Conservation (phyloP, 106 monocot species). For the Dendrobium catenatum region DNA sequence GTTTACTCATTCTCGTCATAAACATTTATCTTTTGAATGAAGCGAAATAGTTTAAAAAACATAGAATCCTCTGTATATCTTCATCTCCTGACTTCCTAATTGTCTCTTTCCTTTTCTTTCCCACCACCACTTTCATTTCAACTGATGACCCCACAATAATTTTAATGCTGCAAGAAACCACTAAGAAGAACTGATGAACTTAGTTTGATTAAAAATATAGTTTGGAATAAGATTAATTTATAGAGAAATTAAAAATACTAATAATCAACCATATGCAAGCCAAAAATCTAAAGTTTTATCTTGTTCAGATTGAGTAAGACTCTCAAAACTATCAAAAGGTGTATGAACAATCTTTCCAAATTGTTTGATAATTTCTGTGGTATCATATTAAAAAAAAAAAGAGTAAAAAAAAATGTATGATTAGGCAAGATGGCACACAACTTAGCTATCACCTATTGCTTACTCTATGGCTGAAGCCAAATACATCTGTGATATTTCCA, state of each 20-base stretch:
- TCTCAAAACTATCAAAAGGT: neutral
- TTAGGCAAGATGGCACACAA: neutral
- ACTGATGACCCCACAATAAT: neutral
- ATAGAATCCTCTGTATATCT: too few relatives aligned
- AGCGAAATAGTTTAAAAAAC: too few relatives aligned
- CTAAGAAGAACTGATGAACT: neutral
- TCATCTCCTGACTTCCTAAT: too few relatives aligned
- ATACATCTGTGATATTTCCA: conserved; percentile 1
- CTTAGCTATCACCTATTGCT: neutral
- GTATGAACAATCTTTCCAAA: neutral
- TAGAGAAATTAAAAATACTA: neutral
- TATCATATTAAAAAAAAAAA: neutral
- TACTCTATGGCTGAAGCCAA: conserved; percentile 2
- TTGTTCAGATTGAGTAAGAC: neutral
- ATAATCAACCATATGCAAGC: neutral
- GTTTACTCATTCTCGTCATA: too few relatives aligned
- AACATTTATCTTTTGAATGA: too few relatives aligned
- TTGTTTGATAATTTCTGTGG: neutral
- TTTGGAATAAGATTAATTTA: neutral
- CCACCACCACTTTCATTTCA: neutral
- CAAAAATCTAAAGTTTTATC: neutral
- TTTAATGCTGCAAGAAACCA: neutral
- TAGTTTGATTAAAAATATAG: neutral
- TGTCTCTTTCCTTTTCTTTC: neutral
- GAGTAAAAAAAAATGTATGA: neutral